These are phyloP conservation scores for Trametes pubescens DNA, from an alignment of 1,284 basidiomycete species.

Conservation along the genomic window DNA sequence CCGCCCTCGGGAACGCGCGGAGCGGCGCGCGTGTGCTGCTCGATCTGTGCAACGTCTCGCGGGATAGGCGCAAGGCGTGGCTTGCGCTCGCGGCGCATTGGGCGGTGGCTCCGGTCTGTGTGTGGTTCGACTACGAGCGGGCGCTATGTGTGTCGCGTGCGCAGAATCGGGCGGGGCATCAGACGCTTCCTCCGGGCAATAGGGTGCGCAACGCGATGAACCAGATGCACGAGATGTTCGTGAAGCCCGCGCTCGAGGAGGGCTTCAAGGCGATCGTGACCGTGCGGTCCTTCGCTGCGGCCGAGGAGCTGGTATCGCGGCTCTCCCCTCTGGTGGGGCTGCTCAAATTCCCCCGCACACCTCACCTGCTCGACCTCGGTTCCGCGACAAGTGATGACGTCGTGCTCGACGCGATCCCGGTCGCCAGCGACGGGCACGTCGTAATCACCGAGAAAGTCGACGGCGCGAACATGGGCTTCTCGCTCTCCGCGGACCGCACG, in stretches of 20 bases:
- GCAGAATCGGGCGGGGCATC: conserved; percentile 62
- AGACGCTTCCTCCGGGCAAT: conserved; percentile 62
- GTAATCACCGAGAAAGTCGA: conserved; percentile 72
- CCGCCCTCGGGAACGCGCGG: conserved; percentile 50
- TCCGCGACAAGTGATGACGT: conserved; percentile 63
- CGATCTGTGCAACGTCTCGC: conserved; percentile 63
- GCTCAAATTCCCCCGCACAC: conserved; percentile 68
- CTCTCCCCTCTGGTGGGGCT: conserved; percentile 55
- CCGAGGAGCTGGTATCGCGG: conserved; percentile 53
- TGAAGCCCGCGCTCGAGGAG: conserved; percentile 53
- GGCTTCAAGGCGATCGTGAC: conserved; percentile 59
- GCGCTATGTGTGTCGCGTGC: conserved; percentile 61
- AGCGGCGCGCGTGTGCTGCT: conserved; percentile 53
- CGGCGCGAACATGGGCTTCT: conserved; percentile 73
- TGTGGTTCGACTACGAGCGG: conserved; percentile 64
- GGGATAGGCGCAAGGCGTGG: conserved; percentile 57
- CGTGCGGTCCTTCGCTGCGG: conserved; percentile 58
- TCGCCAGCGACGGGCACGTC: conserved; percentile 37
- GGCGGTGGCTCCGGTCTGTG: conserved; percentile 54
- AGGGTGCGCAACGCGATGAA: conserved; percentile 62
- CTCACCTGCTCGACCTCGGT: conserved; percentile 65
- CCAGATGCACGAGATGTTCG: conserved; percentile 59
- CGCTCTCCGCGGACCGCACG: conserved; percentile 55
- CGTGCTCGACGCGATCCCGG: conserved; percentile 35
- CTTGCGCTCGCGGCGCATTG: conserved; percentile 59